These are phyloP conservation scores for Podila minutissima DNA, from an alignment of 192 early-diverging fungal species.

Conservation along the genomic window DNA sequence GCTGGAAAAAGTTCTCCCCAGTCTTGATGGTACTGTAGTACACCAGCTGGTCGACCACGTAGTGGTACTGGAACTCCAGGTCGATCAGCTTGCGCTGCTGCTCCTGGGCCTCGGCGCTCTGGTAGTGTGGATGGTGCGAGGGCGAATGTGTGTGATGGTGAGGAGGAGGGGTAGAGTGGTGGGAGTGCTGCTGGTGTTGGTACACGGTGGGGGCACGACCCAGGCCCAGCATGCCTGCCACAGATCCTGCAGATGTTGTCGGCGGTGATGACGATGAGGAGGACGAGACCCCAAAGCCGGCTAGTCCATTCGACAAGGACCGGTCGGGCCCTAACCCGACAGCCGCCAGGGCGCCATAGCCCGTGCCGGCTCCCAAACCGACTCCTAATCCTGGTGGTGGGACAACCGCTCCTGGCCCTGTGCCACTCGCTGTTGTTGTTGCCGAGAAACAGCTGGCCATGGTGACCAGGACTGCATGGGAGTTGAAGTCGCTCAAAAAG, in stretches of 20 bases:
- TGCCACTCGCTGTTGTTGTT: not conserved
- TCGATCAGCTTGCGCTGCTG: constrained; percentile 60
- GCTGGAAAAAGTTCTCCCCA: constrained; percentile 73
- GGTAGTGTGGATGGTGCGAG: constrained; percentile 46
- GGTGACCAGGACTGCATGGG: constrained; percentile 39
- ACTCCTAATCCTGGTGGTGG: not conserved
- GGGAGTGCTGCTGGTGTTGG: not conserved
- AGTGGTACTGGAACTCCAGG: constrained; percentile 71
- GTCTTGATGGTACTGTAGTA: constrained; percentile 82
- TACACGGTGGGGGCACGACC: constrained; percentile 8
- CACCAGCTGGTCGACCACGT: constrained; percentile 80
- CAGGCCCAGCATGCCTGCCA: constrained; percentile 43
- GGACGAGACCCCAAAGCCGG: not conserved
- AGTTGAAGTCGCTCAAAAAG: constrained; percentile 70
- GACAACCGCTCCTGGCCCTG: not conserved
- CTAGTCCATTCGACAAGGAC: not conserved
- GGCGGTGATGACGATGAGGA: not conserved
- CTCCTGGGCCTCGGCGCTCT: constrained; percentile 32
- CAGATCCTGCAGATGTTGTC: constrained; percentile 10
- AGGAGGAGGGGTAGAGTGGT: not conserved
- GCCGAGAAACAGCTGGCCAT: constrained; percentile 37
- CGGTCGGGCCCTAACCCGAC: constrained; percentile 30
- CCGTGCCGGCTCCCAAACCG: not conserved
- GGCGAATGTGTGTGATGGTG: constrained; percentile 11
- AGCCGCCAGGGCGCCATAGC: not conserved